Base-by-base conservation (phyloP, 768 basidiomycete species). In the Pulveroboletus sp. region DNA sequence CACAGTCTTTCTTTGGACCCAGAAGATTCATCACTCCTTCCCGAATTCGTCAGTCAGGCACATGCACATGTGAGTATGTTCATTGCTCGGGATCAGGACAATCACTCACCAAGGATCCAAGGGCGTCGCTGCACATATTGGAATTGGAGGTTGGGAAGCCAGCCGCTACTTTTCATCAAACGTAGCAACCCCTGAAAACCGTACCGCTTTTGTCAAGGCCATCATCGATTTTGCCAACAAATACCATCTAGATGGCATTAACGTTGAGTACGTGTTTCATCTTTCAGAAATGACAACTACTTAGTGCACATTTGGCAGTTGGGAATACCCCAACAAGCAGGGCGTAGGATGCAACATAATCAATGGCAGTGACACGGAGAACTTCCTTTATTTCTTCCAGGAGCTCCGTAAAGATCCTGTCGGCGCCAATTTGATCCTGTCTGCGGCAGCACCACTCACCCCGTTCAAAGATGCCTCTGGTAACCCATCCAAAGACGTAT, bases 371-470 rank as follows among this genome's bases (percentile, higher is more conserved):
- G 94, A 98, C 63, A 79, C 83, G 0, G 69, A 77, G 29, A 94
- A 97, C 65, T 89, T 87, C 68, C 77, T 94, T 31, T 52, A 69
- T 3, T 90, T 94, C 72, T 74, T 97, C 13, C 73, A 84, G 55
- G 75, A 78, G 27, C 79, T 95, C 20, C 81, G 88, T 38, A 51
- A 56, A 8, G 70, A 79, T 34, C 69, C 83, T 7, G 71, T 76
- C 1, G 73, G 76, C 0, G 61, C 72, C 4, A 75, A 78, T 2
- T 64, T 90, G 40, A 81, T 80, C 21, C 69, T 95, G 37, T 83
- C 88, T 16, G 82, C 83, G 4, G 85, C 90, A 2, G 75, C 78
- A n/a, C 72, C 80, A 38, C 71, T 85, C 45, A 74, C 65, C 43
- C 87, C 91, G 3, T 95, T 87, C 71, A 63, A 69, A 2, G 83